Evolutionary conservation across 2,329 filamentous ascomycete species (phyloP).

Genomic region (Trichoderma atroviride): DNA sequence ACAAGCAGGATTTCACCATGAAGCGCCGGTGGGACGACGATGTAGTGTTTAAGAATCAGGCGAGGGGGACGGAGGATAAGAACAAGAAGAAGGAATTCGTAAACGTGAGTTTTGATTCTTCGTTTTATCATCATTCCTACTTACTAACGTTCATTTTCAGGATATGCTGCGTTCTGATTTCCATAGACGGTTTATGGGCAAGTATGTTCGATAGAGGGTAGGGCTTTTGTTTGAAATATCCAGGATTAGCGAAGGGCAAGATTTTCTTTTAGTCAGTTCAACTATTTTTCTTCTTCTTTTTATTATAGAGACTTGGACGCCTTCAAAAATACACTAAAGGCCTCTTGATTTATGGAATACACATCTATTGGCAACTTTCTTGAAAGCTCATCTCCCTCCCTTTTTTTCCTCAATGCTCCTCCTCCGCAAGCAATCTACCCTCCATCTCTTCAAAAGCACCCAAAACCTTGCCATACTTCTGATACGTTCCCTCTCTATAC

Average conservation of each 20-base stretch:
- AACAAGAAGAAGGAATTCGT: conserved; percentile 92
- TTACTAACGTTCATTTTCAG: conserved; percentile 43
- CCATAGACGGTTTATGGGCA: conserved; percentile 93
- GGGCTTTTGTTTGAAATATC: background rate
- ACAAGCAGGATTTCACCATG: conserved; percentile 84
- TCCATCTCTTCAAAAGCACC: conserved; percentile 79
- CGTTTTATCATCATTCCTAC: background rate
- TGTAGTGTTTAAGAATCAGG: conserved; percentile 99
- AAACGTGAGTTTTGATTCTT: conserved; percentile 65
- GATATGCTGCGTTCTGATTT: conserved; percentile 93
- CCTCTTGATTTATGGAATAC: background rate
- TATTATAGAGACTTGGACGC: conserved; percentile 30
- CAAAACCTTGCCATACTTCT: conserved; percentile 75
- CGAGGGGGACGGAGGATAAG: conserved; percentile 89
- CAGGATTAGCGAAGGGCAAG: conserved; percentile 17
- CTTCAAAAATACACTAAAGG: conserved; percentile 16
- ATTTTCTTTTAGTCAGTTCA: background rate
- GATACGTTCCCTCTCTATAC: conserved; percentile 74
- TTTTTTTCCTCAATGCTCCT: conserved; percentile 28
- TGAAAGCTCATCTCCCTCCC: background rate
- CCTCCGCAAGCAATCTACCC: conserved; percentile 57
- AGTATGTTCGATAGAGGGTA: conserved; percentile 57
- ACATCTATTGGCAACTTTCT: background rate
- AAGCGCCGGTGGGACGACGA: conserved; percentile 97
- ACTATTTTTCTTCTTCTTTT: background rate